phyloP scores from a whole-genome alignment of 306 rosid species.

The Trichosanthes truncata region DNA sequence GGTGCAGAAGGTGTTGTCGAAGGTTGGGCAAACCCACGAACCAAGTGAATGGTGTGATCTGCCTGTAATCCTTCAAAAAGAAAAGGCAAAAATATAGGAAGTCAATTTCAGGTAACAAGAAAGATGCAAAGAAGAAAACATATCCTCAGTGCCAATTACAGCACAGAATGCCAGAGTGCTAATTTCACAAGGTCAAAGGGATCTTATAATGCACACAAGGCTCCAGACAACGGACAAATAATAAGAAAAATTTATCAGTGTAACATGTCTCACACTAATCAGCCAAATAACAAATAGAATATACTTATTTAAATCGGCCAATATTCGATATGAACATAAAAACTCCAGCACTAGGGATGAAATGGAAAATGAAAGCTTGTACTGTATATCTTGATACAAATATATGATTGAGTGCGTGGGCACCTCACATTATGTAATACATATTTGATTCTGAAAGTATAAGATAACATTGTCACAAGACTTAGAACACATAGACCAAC shows the following conservation, averaged over 20 bases:
- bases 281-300: neutral
- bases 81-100: neutral
- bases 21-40: constrained; percentile 41
- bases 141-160: neutral
- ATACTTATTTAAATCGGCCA: neutral
- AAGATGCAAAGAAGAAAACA: neutral
- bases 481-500: neutral
- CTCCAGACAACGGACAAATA: neutral
- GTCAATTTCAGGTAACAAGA: neutral
- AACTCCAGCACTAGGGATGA: neutral
- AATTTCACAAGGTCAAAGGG: neutral
- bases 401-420: neutral
- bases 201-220: neutral
- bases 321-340: neutral
- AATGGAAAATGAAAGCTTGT: neutral
- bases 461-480: neutral
- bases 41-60: constrained; percentile 58
- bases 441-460: neutral
- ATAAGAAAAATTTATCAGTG: neutral
- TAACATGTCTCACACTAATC: neutral
- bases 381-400: neutral
- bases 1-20: constrained; percentile 22
- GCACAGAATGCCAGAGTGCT: neutral
- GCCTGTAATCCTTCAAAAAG: constrained; percentile 33
- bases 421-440: neutral